These are phyloP conservation scores for Aspergillus ruber DNA, from an alignment of 2,329 filamentous ascomycete genomes.

Conservation along the genomic window DNA sequence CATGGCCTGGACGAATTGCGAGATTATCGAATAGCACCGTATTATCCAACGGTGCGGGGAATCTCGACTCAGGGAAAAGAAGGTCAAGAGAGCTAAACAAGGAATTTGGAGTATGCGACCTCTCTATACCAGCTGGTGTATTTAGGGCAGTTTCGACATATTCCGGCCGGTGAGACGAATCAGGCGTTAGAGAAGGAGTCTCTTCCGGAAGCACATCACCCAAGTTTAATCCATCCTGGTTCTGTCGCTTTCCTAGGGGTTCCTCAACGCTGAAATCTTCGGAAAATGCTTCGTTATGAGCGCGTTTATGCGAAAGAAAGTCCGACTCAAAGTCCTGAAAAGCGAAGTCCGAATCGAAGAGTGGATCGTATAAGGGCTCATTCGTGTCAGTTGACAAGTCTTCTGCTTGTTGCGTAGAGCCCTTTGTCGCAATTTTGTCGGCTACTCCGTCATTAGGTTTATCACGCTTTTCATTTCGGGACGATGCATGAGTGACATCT, in stretches of 20 bases:
- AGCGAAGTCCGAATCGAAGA: constrained; percentile 14
- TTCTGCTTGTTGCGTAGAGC: background rate
- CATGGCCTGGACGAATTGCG: background rate
- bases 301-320: constrained; percentile 17
- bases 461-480: constrained; percentile 7
- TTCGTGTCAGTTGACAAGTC: constrained; percentile 1
- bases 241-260: constrained; percentile 14
- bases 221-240: constrained; percentile 4
- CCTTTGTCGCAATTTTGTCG: background rate
- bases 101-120: constrained; percentile 11
- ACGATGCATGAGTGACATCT: constrained; percentile 4
- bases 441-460: background rate
- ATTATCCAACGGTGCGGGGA: constrained; percentile 5
- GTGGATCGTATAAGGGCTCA: constrained; percentile 11
- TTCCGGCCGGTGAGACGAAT: constrained; percentile 11
- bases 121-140: constrained; percentile 10
- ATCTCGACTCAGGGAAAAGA: constrained; percentile 11
- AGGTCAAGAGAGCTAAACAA: constrained; percentile 15
- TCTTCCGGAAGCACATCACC: constrained; percentile 8
- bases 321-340: constrained; percentile 12
- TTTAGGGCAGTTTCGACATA: constrained; percentile 10
- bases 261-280: constrained; percentile 9
- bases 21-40: background rate
- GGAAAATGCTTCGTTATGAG: constrained; percentile 15
- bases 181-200: constrained; percentile 15